A percentile compares a stretch with the other conserved stretches of the same genome.
Evolutionary conservation across 352 stramenopile species (phyloP).

Genomic region (Globisporangium takayamanum): DNA sequence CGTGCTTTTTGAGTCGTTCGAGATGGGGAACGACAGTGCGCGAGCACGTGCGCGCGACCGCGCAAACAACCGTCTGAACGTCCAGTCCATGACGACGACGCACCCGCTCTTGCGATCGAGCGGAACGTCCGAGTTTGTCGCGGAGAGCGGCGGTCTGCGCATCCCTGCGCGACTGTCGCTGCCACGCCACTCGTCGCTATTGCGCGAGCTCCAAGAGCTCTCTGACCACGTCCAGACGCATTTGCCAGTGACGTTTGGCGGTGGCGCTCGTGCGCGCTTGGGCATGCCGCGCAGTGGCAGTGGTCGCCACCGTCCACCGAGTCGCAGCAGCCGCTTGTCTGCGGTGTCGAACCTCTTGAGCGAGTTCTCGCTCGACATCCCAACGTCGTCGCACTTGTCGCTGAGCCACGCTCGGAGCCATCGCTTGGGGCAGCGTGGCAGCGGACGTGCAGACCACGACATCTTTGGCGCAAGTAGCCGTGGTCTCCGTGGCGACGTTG

Average conservation of each 20-base stretch:
- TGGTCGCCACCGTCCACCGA: slow-evolving; percentile 44
- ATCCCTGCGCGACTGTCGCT: slow-evolving; percentile 38
- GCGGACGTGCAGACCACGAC: slow-evolving; percentile 45
- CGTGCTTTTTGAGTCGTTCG: slow-evolving; percentile 52
- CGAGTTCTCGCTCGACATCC: slow-evolving; percentile 79
- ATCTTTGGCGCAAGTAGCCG: slow-evolving; percentile 37
- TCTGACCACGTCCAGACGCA: slow-evolving; percentile 76
- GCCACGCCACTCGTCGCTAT: slow-evolving; percentile 59
- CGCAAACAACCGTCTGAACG: slow-evolving; percentile 11
- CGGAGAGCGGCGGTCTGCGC: slow-evolving; percentile 16
- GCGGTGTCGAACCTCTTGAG: slow-evolving; percentile 72
- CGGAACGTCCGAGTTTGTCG: slow-evolving; percentile 3
- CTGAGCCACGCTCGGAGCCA: slow-evolving; percentile 23
- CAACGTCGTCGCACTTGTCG: slow-evolving; percentile 32
- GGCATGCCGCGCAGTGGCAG: slow-evolving; percentile 34
- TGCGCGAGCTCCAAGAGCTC: slow-evolving; percentile 69
- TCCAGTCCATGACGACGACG: slow-evolving; percentile 3
- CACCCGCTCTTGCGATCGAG: slow-evolving; percentile 41
- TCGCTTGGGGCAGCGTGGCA: slow-evolving; percentile 27
- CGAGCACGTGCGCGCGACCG: slow-evolving; percentile 30
- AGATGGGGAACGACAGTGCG: slow-evolving; percentile 26
- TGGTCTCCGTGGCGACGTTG: slow-evolving; percentile 26
- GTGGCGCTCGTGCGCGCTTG: slow-evolving; percentile 14
- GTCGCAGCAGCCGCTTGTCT: slow-evolving; percentile 54
- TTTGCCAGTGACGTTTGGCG: slow-evolving; percentile 28